Conservation (phyloP, 805 yeast genomes). For the Candida vaughaniae region DNA sequence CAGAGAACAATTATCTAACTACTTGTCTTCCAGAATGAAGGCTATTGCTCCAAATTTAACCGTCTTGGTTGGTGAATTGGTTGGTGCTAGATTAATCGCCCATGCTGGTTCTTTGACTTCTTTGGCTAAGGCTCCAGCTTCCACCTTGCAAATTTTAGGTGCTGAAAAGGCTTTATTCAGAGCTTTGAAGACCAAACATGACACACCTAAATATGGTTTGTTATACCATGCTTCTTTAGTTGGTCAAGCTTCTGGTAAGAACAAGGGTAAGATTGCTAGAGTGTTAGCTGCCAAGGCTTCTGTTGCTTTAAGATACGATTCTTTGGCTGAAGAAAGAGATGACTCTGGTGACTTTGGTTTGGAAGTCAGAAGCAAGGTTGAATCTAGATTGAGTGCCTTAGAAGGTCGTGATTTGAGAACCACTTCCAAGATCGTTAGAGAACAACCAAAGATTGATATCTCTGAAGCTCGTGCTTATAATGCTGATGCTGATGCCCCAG, state of each 20-base stretch:
- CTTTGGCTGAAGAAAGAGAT: constrained; percentile 94
- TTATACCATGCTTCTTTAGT: constrained; percentile 95
- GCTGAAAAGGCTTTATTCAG: constrained; percentile 99
- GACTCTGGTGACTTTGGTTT: constrained; percentile 94
- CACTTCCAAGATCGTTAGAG: constrained; percentile 76
- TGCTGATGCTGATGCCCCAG: constrained; percentile 87
- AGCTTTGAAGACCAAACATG: constrained; percentile 97
- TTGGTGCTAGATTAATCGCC: constrained; percentile 97
- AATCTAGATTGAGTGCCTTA: constrained; percentile 86
- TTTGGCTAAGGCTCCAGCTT: constrained; percentile 97
- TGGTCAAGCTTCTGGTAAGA: constrained; percentile 97
- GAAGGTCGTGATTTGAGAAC: constrained; percentile 97
- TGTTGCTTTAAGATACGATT: constrained; percentile 93
- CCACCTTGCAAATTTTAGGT: constrained; percentile 96
- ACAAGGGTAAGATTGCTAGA: constrained; percentile 98
- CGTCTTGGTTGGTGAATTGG: constrained; percentile 93
- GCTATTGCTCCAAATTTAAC: constrained; percentile 98
- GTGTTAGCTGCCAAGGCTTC: constrained; percentile 99
- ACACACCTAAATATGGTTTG: constrained; percentile 97
- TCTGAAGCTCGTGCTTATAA: constrained; percentile 86
- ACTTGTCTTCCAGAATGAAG: constrained; percentile 91
- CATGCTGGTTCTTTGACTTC: constrained; percentile 95
- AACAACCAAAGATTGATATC: constrained; percentile 82
- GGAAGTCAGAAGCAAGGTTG: constrained; percentile 89
- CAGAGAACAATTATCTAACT: constrained; percentile 93